These are phyloP conservation scores for Pancytospora epiphaga DNA, from an alignment of 371 early-diverging fungal genomes.

Conservation along the genomic window DNA sequence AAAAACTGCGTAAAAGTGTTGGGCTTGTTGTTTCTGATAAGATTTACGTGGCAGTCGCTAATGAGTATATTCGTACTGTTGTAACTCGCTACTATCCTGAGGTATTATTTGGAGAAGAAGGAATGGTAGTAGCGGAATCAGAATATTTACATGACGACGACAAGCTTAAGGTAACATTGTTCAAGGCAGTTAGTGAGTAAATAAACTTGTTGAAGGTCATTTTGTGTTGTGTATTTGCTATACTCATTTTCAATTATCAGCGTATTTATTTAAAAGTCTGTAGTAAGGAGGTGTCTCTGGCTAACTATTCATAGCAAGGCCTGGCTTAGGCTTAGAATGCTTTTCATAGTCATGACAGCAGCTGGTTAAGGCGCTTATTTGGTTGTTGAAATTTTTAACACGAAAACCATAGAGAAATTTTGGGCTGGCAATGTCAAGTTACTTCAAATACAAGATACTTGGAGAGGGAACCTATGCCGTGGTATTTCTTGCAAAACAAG, in stretches of 20 bases:
- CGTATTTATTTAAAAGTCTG: too few relatives aligned
- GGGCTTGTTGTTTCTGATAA: constrained; percentile 45
- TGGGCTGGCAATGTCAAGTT: constrained; percentile 31
- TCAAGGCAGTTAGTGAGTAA: too few relatives aligned
- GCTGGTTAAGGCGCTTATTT: too few relatives aligned
- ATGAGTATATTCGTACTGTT: constrained; percentile 10
- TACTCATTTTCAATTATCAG: too few relatives aligned
- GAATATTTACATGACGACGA: constrained; percentile 13
- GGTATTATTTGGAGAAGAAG: constrained; percentile 35
- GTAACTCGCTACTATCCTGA: constrained; percentile 16
- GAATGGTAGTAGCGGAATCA: constrained; percentile 6
- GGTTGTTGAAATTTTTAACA: too few relatives aligned
- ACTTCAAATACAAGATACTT: constrained; percentile 53
- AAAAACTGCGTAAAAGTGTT: constrained; percentile 85
- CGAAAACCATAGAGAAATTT: too few relatives aligned
- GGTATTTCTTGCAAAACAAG: constrained; percentile 65
- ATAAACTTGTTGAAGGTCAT: too few relatives aligned
- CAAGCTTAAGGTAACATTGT: constrained; percentile 9
- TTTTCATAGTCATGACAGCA: too few relatives aligned
- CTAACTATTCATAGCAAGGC: too few relatives aligned
- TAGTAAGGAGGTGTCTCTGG: too few relatives aligned
- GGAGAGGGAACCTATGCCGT: constrained; percentile 69
- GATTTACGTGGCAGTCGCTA: constrained; percentile 29
- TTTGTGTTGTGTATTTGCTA: too few relatives aligned
- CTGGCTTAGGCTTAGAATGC: too few relatives aligned